Percentiles rank a stretch among this genome's conserved stretches.
Evolutionary conservation across 148 eudicot species (phyloP).

Genomic region (Silene uniflora): DNA sequence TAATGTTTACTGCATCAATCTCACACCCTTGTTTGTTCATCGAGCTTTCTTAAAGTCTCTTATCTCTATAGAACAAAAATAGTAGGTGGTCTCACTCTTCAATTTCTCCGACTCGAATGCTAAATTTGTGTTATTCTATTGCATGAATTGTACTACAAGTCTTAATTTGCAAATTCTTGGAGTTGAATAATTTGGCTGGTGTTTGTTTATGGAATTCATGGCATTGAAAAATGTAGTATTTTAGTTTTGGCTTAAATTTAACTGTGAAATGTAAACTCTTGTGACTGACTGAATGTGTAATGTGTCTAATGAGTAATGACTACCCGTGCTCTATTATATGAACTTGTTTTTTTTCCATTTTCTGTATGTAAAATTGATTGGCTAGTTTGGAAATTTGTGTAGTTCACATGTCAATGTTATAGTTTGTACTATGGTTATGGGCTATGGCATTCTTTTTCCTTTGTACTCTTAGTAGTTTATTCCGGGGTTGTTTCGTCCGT

Average conservation of each 20-base stretch:
- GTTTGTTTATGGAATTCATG: background rate
- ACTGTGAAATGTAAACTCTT: constrained; percentile 14
- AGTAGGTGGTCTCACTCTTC: background rate
- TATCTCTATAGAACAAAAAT: constrained; percentile 11
- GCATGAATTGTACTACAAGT: background rate
- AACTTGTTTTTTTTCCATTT: constrained; percentile 4
- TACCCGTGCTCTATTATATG: constrained; percentile 29
- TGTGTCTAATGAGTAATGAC: background rate
- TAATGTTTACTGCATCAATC: constrained; percentile 87
- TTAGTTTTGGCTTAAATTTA: background rate
- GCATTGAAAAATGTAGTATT: background rate
- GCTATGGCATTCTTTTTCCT: background rate
- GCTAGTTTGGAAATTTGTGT: constrained; percentile 15
- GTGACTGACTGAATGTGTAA: constrained; percentile 12
- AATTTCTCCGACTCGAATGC: background rate
- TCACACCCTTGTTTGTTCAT: constrained; percentile 88
- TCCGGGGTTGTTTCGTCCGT: background rate
- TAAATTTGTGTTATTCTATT: constrained; percentile 8
- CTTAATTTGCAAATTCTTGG: background rate
- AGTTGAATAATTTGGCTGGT: background rate
- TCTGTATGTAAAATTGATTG: constrained; percentile 15
- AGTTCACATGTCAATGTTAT: constrained; percentile 26
- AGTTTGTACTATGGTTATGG: background rate
- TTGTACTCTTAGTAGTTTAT: background rate
- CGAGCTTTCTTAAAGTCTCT: constrained; percentile 19